Conservation (phyloP, 306 rosid species). For the Quercus variabilis region DNA sequence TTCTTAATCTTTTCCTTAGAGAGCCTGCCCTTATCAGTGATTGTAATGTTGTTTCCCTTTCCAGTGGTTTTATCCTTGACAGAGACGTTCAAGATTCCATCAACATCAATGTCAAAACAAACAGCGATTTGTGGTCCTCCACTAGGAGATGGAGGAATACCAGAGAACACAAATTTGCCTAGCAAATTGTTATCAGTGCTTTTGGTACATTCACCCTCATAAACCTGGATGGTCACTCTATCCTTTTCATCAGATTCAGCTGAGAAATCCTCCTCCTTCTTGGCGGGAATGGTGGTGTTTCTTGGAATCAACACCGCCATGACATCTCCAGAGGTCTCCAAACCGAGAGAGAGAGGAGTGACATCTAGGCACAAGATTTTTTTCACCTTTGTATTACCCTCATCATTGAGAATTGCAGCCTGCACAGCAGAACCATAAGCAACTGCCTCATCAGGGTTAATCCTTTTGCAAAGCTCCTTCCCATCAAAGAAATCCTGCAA, state of each 20-base stretch:
- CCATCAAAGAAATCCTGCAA: constrained; percentile 46
- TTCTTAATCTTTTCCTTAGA: constrained; percentile 48
- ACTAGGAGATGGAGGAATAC: constrained; percentile 45
- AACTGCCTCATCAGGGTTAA: constrained; percentile 50
- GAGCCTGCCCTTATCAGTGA: constrained; percentile 49
- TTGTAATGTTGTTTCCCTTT: constrained; percentile 44
- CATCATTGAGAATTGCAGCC: constrained; percentile 46
- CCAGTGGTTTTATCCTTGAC: constrained; percentile 55
- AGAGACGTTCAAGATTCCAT: constrained; percentile 44
- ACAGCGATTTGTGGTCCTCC: constrained; percentile 45
- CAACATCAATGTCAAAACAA: constrained; percentile 38
- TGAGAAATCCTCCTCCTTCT: constrained; percentile 43
- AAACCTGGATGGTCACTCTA: constrained; percentile 31
- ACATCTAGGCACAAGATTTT: constrained; percentile 42
- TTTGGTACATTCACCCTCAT: constrained; percentile 43
- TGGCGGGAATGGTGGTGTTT: constrained; percentile 45
- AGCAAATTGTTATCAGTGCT: constrained; percentile 50
- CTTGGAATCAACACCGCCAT: constrained; percentile 51
- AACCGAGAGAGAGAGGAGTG: constrained; percentile 46
- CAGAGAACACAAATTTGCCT: constrained; percentile 46
- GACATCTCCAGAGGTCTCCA: constrained; percentile 41
- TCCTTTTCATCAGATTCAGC: constrained; percentile 43
- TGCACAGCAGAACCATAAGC: constrained; percentile 58
- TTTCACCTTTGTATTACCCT: constrained; percentile 44
- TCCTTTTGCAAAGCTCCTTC: constrained; percentile 49